Evolutionary conservation across 78 protist genomes (phyloP), one percentile per base, ranked within the genome.

Genomic region (Cavenderia fasciculata): DNA sequence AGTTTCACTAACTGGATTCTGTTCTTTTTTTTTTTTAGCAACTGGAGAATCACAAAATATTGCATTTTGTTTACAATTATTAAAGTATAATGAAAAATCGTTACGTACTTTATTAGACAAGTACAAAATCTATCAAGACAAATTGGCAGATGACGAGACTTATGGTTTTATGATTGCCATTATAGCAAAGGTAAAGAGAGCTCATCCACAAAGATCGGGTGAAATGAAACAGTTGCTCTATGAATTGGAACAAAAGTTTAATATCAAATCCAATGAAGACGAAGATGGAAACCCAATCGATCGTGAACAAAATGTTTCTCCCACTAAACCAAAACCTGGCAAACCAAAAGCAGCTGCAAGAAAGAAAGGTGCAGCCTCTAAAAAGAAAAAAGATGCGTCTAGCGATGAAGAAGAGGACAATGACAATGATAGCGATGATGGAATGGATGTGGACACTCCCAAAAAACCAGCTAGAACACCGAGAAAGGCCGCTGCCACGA

Each of bases 21-120:
- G 47, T 29, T 29, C 19, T 34, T 31, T 21, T 27, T 36, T 40
- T n/a, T 34, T 8, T 33, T 21, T 2, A 10, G 82, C 36, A 34
- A 38, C 33, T 49, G 49, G 16, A n/a, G 94, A 94, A 70, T 79
- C 95, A 51, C 86, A 87, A 38, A 85, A 88, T 85, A 43, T 96
- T 33, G 72, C 97, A 19, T 95, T 16, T 62, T 90, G 96, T 41
- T 68, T 95, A 57, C 59, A 95, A 41, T 52, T 74, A 41, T 61
- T 96, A 40, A 12, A 21, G 25, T 79, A 36, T 61, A 73, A 29
- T 33, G 96, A 92, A 19, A 92, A 94, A 57, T 2, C 89, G 36
- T 31, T 94, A n/a, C 49, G 36, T 23, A 93, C 82, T 51, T 46
- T 96, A 57, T 23, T 38, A n/a, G 96, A 95, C 47, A 7, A 47